A percentile compares a stretch with the other conserved stretches of the same genome.
Evolutionary conservation across 129 eudicot species (phyloP).

Genomic region (Deinandra increscens): DNA sequence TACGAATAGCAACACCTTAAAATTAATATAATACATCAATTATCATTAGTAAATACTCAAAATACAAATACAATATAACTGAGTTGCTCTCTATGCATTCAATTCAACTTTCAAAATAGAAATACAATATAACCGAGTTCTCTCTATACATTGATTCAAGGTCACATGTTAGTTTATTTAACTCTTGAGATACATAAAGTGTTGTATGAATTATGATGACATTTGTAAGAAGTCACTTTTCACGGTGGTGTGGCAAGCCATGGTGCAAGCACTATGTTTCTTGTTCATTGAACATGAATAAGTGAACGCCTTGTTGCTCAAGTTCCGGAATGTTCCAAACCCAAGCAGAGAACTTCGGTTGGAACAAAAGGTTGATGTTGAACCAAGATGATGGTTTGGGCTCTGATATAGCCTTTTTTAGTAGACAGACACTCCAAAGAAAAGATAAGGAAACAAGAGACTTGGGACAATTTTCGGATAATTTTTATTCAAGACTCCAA

Average conservation of each 20-base stretch:
- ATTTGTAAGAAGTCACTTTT: constrained; percentile 27
- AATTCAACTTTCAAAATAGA: too few relatives aligned
- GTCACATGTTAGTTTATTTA: not conserved
- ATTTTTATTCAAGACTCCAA: too few relatives aligned
- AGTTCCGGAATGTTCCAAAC: constrained; percentile 6
- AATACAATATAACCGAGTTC: too few relatives aligned
- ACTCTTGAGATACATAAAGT: not conserved
- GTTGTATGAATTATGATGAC: constrained; percentile 14
- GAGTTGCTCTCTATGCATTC: too few relatives aligned
- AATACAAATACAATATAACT: too few relatives aligned
- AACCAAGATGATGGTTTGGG: constrained; percentile 29
- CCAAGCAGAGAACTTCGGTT: constrained; percentile 21
- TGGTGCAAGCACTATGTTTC: constrained; percentile 11
- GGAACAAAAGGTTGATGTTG: constrained; percentile 21
- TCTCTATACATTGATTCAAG: constrained; percentile 29
- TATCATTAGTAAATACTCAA: too few relatives aligned
- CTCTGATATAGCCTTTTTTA: too few relatives aligned
- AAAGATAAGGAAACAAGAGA: too few relatives aligned
- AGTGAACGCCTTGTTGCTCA: not conserved
- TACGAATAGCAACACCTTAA: too few relatives aligned
- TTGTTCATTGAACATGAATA: constrained; percentile 24
- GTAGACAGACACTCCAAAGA: too few relatives aligned
- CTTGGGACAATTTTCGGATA: too few relatives aligned
- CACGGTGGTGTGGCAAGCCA: constrained; percentile 23
- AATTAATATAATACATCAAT: too few relatives aligned